These are phyloP conservation scores for Ceratocystis eucalypticola DNA, from an alignment of 2,329 filamentous ascomycete species.

Conservation along the genomic window DNA sequence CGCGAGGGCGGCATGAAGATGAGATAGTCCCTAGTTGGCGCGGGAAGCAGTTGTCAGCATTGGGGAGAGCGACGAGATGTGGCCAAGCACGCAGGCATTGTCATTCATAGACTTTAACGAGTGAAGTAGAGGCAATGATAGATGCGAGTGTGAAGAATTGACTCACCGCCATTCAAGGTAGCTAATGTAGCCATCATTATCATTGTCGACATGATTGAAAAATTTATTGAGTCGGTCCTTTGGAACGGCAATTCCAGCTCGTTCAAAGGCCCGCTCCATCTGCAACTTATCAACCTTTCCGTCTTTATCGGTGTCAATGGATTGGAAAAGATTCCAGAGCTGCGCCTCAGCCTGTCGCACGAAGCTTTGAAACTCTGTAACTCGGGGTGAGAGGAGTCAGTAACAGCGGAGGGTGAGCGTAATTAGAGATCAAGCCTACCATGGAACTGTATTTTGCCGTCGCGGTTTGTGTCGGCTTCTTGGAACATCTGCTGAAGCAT, in stretches of 20 bases:
- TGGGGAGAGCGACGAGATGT: too few species aligned
- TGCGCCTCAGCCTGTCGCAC: constrained; percentile 78
- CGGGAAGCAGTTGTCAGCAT: too few species aligned
- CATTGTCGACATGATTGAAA: constrained; percentile 78
- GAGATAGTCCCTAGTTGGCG: constrained; percentile 60
- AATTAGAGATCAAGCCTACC: constrained; percentile 39
- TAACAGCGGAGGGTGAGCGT: constrained; percentile 8
- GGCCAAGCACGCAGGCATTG: too few species aligned
- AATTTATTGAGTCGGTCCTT: constrained; percentile 67
- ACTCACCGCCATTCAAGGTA: constrained; percentile 95
- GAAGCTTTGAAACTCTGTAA: constrained; percentile 76
- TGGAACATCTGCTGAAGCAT: constrained; percentile 70
- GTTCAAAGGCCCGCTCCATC: constrained; percentile 62
- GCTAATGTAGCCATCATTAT: constrained; percentile 74
- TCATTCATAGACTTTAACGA: too few species aligned
- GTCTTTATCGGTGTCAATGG: constrained; percentile 74
- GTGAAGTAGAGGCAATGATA: too few species aligned
- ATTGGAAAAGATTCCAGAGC: constrained; percentile 66
- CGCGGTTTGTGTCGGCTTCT: constrained; percentile 71
- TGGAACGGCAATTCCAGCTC: constrained; percentile 66
- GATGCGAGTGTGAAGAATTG: not conserved
- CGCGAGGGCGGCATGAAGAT: constrained; percentile 67
- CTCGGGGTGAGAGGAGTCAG: not conserved
- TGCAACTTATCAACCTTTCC: constrained; percentile 80
- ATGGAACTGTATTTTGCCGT: constrained; percentile 82